Evolutionary conservation across 176 grass and related monocot species (phyloP).

Genomic region (Zea luxurians): DNA sequence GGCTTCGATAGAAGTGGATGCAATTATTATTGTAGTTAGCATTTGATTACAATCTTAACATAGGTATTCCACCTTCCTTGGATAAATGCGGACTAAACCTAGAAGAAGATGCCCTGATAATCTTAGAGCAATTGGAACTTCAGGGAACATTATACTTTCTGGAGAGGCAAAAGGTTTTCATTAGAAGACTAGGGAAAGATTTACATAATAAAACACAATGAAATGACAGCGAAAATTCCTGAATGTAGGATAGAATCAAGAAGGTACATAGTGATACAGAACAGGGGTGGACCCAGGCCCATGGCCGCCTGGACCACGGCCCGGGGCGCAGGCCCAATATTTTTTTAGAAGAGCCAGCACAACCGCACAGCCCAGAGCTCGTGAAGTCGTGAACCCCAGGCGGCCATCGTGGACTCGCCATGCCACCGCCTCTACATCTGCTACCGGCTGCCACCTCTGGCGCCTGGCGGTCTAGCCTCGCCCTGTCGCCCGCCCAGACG

Average conservation of each 20-base stretch:
- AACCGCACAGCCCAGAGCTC: no score
- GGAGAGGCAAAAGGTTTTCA: slow-evolving; percentile 14
- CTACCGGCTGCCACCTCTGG: no score
- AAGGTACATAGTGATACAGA: background rate
- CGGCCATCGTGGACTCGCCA: no score
- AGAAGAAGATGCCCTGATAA: slow-evolving; percentile 89
- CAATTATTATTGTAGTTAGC: slow-evolving; percentile 58
- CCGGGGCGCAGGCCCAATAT: no score
- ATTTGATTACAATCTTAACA: slow-evolving; percentile 73
- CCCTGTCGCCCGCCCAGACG: no score
- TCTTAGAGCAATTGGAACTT: slow-evolving; percentile 83
- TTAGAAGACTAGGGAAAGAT: background rate
- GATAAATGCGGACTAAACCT: slow-evolving; percentile 78
- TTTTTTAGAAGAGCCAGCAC: no score
- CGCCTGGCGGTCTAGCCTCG: no score
- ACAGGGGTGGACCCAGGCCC: no score
- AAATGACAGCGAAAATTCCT: background rate
- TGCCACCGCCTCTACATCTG: no score
- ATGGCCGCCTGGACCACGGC: no score
- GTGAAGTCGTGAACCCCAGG: no score
- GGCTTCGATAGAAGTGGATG: slow-evolving; percentile 52
- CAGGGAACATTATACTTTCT: slow-evolving; percentile 81
- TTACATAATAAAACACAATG: slow-evolving; percentile 1
- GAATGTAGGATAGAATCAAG: background rate
- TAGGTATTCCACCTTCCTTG: slow-evolving; percentile 85